Evolutionary conservation across 495 filamentous ascomycete species (phyloP).

Genomic region (Amphirosellinia nigrospora): DNA sequence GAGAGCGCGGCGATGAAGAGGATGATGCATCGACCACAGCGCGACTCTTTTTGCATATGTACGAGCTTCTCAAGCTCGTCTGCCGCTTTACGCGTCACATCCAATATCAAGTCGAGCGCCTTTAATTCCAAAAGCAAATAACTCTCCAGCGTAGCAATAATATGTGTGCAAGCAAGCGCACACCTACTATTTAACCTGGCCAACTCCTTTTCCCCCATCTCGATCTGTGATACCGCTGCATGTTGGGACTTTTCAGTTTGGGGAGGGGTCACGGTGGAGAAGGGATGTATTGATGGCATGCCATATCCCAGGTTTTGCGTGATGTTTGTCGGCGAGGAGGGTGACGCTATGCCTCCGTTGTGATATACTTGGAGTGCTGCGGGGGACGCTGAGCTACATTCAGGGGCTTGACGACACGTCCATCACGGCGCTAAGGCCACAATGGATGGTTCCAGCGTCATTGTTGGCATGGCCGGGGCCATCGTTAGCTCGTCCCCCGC

Average conservation of each 20-base stretch:
- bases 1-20: slow-evolving; percentile 16
- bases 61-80: slow-evolving; percentile 23
- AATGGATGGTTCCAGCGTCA: neutral
- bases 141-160: slow-evolving; percentile 16
- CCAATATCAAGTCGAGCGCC: slow-evolving; percentile 20
- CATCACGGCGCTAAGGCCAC: neutral
- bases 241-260: neutral
- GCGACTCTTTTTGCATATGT: slow-evolving; percentile 16
- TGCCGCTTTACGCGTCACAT: slow-evolving; percentile 18
- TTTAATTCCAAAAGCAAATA: slow-evolving; percentile 17
- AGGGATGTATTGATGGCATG: slow-evolving; percentile 4
- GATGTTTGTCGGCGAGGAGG: neutral
- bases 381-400: neutral
- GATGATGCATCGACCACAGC: slow-evolving; percentile 20
- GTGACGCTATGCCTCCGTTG: neutral
- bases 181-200: slow-evolving; percentile 22
- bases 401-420: slow-evolving; percentile 6
- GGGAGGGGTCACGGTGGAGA: neutral
- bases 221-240: neutral
- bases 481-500: neutral
- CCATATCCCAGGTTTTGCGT: neutral
- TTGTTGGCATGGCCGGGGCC: neutral
- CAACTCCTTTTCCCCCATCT: slow-evolving; percentile 14
- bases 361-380: neutral
- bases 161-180: slow-evolving; percentile 20